Evolutionary conservation across 2,329 filamentous ascomycete genomes (phyloP), one percentile per base, ranked within the genome.

Genomic region (Fusarium vanettenii): DNA sequence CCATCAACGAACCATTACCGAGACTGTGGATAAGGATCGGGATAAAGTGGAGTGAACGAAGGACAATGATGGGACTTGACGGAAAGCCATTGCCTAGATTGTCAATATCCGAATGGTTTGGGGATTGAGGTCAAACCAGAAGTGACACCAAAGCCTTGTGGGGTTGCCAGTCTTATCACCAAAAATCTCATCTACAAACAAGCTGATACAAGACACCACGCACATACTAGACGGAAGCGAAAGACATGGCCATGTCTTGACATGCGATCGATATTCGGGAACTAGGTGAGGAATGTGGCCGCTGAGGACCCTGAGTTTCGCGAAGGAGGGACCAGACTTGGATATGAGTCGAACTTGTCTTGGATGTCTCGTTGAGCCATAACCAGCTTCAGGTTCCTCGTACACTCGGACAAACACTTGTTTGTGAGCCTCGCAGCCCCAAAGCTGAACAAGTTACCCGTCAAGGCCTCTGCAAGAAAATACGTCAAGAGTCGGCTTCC

Each of bases 181-280:
- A 22, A 52, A n/a, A 20, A 29, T 14, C 22, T 33, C n/a, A 20
- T 52, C 2, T 11, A 60, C 45, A 29, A 29, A 61, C 43, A 67
- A 65, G 61, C 35, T 56, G 27, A 55, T n/a, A 68, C 61, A 64
- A 70, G 52, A 71, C 63, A 74, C 29, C 55, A 57, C 62, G 62
- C 64, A 66, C 72, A 57, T 50, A 37, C 63, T 59, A 55, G 62
- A 56, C 27, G 25, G 63, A 75, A 75, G 72, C 72, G 72, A 75
- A 66, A 75, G 69, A 70, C 72, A 70, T 3, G 13, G 60, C 41
- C 52, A 65, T 75, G 72, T 75, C 66, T 75, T 63, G 69, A 73
- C 39, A 66, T 60, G 71, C 60, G 60, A 71, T 72, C 64, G 64
- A 69, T 64, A 69, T 43, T 39, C 27, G n/a, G 56, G 31, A 56